Conservation (phyloP, 1,284 basidiomycete genomes). For the Athelia psychrophila region DNA sequence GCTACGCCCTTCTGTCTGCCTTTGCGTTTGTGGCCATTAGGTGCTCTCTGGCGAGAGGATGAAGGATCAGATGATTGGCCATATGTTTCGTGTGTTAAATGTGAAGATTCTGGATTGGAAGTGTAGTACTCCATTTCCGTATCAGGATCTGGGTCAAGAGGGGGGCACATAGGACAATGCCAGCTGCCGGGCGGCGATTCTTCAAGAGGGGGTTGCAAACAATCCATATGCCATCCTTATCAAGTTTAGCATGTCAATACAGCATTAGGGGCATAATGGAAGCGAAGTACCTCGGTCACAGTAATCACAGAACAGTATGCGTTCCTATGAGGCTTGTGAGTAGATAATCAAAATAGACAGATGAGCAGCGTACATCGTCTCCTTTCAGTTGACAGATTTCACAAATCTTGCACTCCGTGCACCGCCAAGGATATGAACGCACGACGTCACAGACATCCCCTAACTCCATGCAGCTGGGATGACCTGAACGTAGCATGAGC, state of each 20-base stretch:
- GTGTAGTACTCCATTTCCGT: conserved; percentile 1
- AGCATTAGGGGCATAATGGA: conserved; percentile 9
- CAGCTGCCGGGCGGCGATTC: conserved; percentile 74
- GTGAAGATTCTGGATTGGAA: not conserved
- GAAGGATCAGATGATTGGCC: conserved; percentile 47
- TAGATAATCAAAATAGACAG: conserved; percentile 13
- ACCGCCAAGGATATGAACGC: conserved; percentile 81
- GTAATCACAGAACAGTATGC: conserved; percentile 89
- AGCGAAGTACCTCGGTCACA: conserved; percentile 80
- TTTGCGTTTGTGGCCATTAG: conserved; percentile 20
- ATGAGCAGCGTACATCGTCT: conserved; percentile 72
- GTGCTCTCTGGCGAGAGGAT: conserved; percentile 36
- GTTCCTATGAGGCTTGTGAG: conserved; percentile 49
- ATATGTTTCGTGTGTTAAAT: too few relatives aligned
- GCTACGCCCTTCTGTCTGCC: conserved; percentile 25
- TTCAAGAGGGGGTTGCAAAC: conserved; percentile 73
- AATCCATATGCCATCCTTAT: conserved; percentile 86
- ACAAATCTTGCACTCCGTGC: conserved; percentile 92
- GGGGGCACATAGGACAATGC: conserved; percentile 67
- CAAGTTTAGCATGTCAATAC: conserved; percentile 20
- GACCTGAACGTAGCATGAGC: conserved; percentile 44
- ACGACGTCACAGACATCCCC: conserved; percentile 50
- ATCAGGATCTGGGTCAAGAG: conserved; percentile 14
- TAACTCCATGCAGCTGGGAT: conserved; percentile 75
- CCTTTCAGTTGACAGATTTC: conserved; percentile 86